Base-by-base conservation (phyloP, 1,139 yeast species). In the Candida pseudoviswanathii region DNA sequence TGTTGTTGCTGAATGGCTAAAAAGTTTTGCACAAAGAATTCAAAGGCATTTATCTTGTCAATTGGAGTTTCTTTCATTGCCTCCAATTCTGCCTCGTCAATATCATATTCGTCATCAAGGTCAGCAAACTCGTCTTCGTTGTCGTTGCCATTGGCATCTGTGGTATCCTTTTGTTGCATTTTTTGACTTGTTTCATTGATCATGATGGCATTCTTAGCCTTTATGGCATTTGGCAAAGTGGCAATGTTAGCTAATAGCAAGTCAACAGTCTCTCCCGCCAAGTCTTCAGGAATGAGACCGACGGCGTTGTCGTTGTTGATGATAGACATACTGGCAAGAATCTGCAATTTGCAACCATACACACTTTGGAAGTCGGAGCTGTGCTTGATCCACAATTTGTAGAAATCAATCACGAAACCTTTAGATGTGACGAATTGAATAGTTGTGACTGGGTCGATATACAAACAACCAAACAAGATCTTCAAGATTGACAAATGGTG, bases 321-420 rank as follows among this genome's bases (percentile, higher is more conserved):
- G 26, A 77, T 62, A 3, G 75, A 55, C 48, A 72, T 59, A 32
- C 71, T 60, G 1, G 81, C 73, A 58, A 80, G 64, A 4, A 79
- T 73, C 61, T 81, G 84, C 42, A 81, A 65, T 58, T 81, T 81
- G 54, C 83, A 73, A 25, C 84, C 85, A 54, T 80, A 80, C 21
- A 80, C 85, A 59, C 83, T 79, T 54, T 73, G 78, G 66, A 79
- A 76, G 54, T 73, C 75, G 31, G 65, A 72, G 34, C 76, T 70
- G 56, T 78, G 67, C 53, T 75, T 70, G 53, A 79, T 68, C 84
- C 84, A 80, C 52, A 79, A 66, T 52, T 74, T 73, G 61, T 71
- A 71, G 56, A 78, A 77, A 38, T 67, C 61, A 34, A 63, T 61
- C 5, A 68, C 61, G 56, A 76, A 74, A 11, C 68, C 65, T 49